phyloP scores from a whole-genome alignment of 306 rosid genomes.

The Erythrophleum fordii region DNA sequence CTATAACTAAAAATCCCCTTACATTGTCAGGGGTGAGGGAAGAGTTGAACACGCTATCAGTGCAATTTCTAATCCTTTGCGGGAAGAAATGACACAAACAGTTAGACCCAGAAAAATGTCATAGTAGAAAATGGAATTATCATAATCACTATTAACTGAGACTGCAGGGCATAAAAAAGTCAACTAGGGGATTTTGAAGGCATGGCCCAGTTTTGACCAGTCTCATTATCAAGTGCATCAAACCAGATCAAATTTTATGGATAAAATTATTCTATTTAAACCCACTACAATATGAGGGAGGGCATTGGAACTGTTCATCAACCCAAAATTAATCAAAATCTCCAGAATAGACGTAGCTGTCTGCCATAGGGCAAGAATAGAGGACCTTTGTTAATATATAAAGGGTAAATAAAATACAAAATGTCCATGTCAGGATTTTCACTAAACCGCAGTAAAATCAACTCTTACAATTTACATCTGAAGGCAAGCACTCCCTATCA shows the following conservation, averaged over 20 bases:
- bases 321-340: conserved; percentile 32
- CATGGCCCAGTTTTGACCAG: neutral
- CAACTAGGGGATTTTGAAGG: neutral
- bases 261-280: conserved; percentile 1
- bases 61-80: neutral
- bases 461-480: conserved; percentile 30
- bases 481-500: conserved; percentile 18
- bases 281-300: conserved; percentile 22
- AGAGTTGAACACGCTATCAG: neutral
- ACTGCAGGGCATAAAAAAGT: neutral
- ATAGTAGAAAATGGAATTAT: neutral
- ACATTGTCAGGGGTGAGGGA: too few relatives aligned
- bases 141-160: too few relatives aligned
- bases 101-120: neutral
- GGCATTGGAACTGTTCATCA: conserved; percentile 1
- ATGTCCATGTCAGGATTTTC: conserved; percentile 29
- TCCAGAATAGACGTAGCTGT: conserved; percentile 2
- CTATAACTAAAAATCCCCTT: neutral
- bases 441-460: neutral
- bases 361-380: conserved; percentile 24
- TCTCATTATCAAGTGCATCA: neutral
- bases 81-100: neutral
- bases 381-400: conserved; percentile 8
- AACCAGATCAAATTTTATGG: neutral
- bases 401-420: conserved; percentile 39